phyloP scores from a whole-genome alignment of 2,329 filamentous ascomycete genomes.

The Neurospora sp. region DNA sequence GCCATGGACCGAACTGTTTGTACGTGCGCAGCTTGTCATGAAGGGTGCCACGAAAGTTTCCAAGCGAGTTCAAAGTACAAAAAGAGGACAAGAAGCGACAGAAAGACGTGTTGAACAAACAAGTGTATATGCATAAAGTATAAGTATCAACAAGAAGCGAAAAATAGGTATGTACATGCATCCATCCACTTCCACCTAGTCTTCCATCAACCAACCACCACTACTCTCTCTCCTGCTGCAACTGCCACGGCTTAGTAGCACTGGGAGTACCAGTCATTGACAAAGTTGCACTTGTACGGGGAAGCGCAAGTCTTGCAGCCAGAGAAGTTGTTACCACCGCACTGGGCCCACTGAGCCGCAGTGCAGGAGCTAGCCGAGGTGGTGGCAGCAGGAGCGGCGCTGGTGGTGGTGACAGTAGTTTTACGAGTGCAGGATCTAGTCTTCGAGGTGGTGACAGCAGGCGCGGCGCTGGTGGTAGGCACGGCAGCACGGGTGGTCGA shows the following conservation, averaged over 20 bases:
- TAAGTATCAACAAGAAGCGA: slow-evolving; percentile 16
- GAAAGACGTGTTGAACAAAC: neutral
- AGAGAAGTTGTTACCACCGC: slow-evolving; percentile 17
- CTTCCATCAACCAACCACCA: neutral
- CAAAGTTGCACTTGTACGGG: slow-evolving; percentile 18
- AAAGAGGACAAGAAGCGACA: neutral
- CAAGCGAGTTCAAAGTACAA: neutral
- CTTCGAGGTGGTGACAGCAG: neutral
- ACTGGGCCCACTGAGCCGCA: slow-evolving; percentile 18
- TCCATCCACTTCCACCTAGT: neutral
- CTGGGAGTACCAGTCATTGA: slow-evolving; percentile 19
- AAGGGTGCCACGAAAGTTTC: neutral
- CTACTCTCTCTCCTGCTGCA: neutral
- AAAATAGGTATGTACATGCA: slow-evolving; percentile 9
- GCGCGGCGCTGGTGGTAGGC: neutral
- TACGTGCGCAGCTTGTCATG: neutral
- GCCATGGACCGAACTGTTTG: too few relatives aligned
- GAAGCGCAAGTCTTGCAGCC: slow-evolving; percentile 20
- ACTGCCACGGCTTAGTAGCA: slow-evolving; percentile 10
- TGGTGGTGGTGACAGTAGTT: slow-evolving; percentile 5
- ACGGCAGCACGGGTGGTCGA: neutral
- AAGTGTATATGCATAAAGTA: neutral
- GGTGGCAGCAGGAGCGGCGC: slow-evolving; percentile 8
- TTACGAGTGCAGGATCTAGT: neutral
- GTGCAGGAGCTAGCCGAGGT: slow-evolving; percentile 14